These are phyloP conservation scores for Epichloe sp. DNA, from an alignment of 2,329 filamentous ascomycete genomes.

Conservation along the genomic window DNA sequence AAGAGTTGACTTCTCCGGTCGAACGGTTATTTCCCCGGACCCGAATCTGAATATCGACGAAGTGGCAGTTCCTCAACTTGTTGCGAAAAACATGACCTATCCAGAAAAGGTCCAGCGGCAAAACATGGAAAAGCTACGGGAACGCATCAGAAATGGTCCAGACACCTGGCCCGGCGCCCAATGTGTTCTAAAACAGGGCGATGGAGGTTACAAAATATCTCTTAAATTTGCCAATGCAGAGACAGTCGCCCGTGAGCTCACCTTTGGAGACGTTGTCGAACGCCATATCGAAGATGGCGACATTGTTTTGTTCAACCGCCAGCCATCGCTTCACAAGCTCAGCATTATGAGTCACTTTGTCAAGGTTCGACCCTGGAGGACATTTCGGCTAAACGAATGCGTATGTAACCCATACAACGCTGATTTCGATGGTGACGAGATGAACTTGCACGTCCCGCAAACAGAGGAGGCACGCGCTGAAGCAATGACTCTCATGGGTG, in stretches of 20 bases:
- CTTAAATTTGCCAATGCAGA: slow-evolving; percentile 64
- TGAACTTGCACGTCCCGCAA: slow-evolving; percentile 97
- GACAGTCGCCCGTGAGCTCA: slow-evolving; percentile 58
- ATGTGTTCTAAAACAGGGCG: slow-evolving; percentile 59
- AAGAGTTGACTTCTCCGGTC: slow-evolving; percentile 94
- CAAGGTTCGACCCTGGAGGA: slow-evolving; percentile 88
- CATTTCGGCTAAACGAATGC: slow-evolving; percentile 94
- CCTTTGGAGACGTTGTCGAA: slow-evolving; percentile 80
- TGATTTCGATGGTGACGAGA: slow-evolving; percentile 97
- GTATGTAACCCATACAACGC: slow-evolving; percentile 97
- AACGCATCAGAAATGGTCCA: slow-evolving; percentile 62
- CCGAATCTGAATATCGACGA: slow-evolving; percentile 89
- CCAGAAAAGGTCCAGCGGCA: slow-evolving; percentile 76
- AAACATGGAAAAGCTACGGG: slow-evolving; percentile 70
- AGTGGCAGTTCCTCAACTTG: slow-evolving; percentile 78
- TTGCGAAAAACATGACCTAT: slow-evolving; percentile 95
- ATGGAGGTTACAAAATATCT: slow-evolving; percentile 52
- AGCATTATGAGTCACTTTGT: slow-evolving; percentile 95
- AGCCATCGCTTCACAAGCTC: slow-evolving; percentile 94
- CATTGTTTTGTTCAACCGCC: slow-evolving; percentile 93
- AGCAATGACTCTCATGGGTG: slow-evolving; percentile 92
- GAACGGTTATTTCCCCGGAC: slow-evolving; percentile 98
- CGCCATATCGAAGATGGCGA: slow-evolving; percentile 91
- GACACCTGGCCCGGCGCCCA: slow-evolving; percentile 81
- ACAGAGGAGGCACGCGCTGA: slow-evolving; percentile 94